Evolutionary conservation across 1,284 basidiomycete genomes (phyloP).

Genomic region (Rhodotorula sp.): DNA sequence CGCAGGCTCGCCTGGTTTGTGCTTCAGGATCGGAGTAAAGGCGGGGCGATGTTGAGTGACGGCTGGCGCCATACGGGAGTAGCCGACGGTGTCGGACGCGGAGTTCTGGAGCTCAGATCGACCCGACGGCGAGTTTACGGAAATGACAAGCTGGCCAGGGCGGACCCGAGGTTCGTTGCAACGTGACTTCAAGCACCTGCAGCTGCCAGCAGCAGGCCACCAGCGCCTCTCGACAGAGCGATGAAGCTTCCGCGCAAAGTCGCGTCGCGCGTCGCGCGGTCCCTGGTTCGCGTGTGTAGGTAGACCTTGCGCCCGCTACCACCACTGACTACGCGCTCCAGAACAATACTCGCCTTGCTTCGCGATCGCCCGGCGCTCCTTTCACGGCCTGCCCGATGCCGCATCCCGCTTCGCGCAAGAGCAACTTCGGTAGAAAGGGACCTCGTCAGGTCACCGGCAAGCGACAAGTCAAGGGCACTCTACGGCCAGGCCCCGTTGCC

Average conservation of each 20-base stretch:
- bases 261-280: too few species aligned
- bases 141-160: too few species aligned
- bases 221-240: too few species aligned
- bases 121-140: too few species aligned
- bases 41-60: constrained; percentile 1
- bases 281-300: too few species aligned
- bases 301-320: too few species aligned
- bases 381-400: constrained; percentile 1
- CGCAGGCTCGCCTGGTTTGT: background rate
- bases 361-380: background rate
- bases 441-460: constrained; percentile 30
- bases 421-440: constrained; percentile 30
- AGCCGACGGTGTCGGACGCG: background rate
- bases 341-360: background rate
- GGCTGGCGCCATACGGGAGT: background rate
- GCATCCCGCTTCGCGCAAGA: constrained; percentile 1
- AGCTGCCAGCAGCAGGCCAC: too few species aligned
- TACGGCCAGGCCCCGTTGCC: constrained; percentile 17
- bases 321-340: background rate
- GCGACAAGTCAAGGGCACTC: constrained; percentile 18
- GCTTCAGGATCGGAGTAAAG: background rate
- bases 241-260: too few species aligned
- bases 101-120: background rate
- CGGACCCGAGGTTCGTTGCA: too few species aligned
- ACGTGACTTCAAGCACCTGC: too few species aligned